Conservation (phyloP, 768 basidiomycete genomes). For the Hygrophorus pudorinus region DNA sequence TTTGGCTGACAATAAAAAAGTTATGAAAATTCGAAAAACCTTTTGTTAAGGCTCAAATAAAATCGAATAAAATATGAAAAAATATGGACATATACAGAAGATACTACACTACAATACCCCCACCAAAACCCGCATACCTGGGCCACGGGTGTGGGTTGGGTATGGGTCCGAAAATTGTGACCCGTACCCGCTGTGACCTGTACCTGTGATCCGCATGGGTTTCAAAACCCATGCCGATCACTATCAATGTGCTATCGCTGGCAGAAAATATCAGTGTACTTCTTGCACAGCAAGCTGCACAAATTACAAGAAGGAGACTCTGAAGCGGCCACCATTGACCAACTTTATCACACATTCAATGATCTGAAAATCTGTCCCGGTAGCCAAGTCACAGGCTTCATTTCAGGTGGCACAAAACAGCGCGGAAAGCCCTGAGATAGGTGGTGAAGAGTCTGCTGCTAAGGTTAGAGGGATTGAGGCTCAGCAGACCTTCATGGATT, state of each 20-base stretch:
- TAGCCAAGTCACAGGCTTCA: not conserved
- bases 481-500: not conserved
- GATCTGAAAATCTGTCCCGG: not conserved
- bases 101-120: no score
- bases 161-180: no score
- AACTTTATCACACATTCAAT: not conserved
- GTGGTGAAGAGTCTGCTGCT: not conserved
- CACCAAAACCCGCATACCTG: no score
- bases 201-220: no score
- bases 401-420: not conserved
- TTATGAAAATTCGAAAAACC: no score
- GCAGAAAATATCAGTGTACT: not conserved
- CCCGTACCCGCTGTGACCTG: no score
- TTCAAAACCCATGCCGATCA: no score
- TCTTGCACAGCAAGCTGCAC: not conserved
- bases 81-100: no score
- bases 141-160: no score
- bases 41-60: no score
- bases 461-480: not conserved
- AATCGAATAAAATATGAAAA: no score
- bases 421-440: not conserved
- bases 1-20: no score
- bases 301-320: not conserved
- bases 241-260: not conserved
- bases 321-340: not conserved